Percentiles rank a stretch among this genome's conserved stretches.
These are phyloP conservation scores for Xylaria sp. DNA, from an alignment of 2,329 filamentous ascomycete genomes.

Conservation along the genomic window DNA sequence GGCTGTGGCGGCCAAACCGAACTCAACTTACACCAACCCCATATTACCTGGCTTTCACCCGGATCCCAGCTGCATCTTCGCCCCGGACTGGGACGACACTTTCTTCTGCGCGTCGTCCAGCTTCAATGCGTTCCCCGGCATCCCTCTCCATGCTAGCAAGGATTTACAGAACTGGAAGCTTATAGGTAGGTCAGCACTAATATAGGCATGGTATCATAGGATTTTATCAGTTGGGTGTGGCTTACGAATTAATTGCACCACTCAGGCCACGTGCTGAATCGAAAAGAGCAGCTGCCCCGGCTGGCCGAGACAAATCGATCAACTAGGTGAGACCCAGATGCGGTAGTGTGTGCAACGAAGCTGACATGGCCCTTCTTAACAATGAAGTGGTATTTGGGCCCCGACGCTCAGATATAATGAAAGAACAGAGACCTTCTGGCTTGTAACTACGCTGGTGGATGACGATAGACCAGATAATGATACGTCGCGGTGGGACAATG, in stretches of 20 bases:
- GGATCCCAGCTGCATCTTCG: conserved; percentile 57
- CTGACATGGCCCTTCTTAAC: neutral
- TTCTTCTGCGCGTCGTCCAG: conserved; percentile 58
- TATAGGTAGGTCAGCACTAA: conserved; percentile 38
- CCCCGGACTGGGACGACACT: conserved; percentile 52
- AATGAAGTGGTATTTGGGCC: conserved; percentile 57
- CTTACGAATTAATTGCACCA: conserved; percentile 5
- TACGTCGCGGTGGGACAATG: conserved; percentile 51
- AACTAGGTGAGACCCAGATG: conserved; percentile 37
- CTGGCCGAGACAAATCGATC: conserved; percentile 47
- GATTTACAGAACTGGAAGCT: conserved; percentile 56
- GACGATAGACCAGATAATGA: conserved; percentile 48
- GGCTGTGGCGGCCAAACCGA: conserved; percentile 25
- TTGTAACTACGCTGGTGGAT: conserved; percentile 56
- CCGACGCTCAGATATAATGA: conserved; percentile 57
- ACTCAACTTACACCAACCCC: conserved; percentile 53
- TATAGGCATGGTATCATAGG: neutral
- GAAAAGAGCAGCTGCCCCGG: conserved; percentile 44
- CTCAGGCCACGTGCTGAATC: conserved; percentile 46
- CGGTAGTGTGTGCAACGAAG: neutral
- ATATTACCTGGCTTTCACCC: conserved; percentile 59
- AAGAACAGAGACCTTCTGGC: conserved; percentile 55
- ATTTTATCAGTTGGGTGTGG: neutral
- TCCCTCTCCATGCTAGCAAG: conserved; percentile 57
- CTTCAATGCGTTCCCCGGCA: conserved; percentile 58